Evolutionary conservation across 208 protist species (phyloP), one percentile per base, ranked within the genome.

Genomic region (Blastocrithidia nonstop): DNA sequence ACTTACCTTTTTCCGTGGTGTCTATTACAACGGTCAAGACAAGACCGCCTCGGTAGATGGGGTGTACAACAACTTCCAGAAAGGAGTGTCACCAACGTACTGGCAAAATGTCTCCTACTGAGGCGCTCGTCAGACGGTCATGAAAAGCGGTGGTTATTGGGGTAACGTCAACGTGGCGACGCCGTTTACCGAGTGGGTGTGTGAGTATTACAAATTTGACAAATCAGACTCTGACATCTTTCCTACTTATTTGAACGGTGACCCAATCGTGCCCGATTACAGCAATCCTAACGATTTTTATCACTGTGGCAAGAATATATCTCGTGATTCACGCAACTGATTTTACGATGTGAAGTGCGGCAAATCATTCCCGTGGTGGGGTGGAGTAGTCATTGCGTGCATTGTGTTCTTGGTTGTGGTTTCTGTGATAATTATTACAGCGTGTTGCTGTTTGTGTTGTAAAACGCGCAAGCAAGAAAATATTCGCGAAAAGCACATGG

Each of bases 131-230:
- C 55, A 69, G 49, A 43, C 58, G 8, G 47, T 40, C 41, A 75
- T 84, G 70, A 37, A 15, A 21, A 16, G 3, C 7, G 36, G 36
- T 19, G 66, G 66, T 24, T 31, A 13, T 9, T 84, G 74, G 74
- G 33, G 33, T 6, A 84, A 84, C 54, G 57, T 42, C 3, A 46
- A 66, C 16, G 51, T 63, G 21, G 50, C 57, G 29, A 58, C 60
- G n/a, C 36, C 29, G 38, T 78, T 68, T 50, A 59, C 21, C 21
- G 43, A 70, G 47, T 83, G 62, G 57, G 51, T 84, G 16, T 84
- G 74, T 40, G 70, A 72, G 45, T 61, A 49, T 39, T 84, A 84
- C 58, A 54, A 66, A 32, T 79, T 67, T 53, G 47, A 66, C 3
- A n/a, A 33, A 20, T 57, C 47, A 6, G 74, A 84, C 51, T 27